These are phyloP conservation scores for Thymus mandschuricus DNA, from an alignment of 257 asterid species.

Conservation along the genomic window DNA sequence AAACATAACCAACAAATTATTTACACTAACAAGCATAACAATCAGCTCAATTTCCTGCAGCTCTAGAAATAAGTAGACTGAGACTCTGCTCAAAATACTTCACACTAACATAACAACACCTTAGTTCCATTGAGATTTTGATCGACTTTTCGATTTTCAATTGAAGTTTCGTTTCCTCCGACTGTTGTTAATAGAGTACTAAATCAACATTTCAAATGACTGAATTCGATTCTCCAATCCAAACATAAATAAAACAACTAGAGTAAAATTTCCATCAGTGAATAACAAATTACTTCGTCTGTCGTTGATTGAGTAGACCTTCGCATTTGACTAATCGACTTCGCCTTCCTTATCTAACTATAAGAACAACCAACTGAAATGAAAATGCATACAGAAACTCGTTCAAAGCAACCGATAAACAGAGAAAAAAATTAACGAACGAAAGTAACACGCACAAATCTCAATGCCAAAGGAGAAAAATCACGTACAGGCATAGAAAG, in stretches of 20 bases:
- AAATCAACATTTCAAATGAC: not conserved
- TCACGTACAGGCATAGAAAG: conserved; percentile 1
- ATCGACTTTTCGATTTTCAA: not conserved
- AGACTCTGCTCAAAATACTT: conserved; percentile 5
- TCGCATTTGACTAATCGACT: not conserved
- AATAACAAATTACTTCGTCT: not conserved
- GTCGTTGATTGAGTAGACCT: not conserved
- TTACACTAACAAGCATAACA: not conserved
- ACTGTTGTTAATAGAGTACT: not conserved
- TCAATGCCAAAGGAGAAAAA: not conserved
- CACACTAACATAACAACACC: not conserved
- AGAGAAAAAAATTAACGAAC: not conserved
- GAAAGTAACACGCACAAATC: conserved; percentile 14
- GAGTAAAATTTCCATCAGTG: not conserved
- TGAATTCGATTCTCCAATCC: not conserved
- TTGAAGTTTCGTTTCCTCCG: not conserved
- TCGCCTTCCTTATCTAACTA: not conserved
- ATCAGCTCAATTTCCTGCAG: conserved; percentile 11
- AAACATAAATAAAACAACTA: not conserved
- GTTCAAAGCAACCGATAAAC: conserved; percentile 3
- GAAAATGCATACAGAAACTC: not conserved
- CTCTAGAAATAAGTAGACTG: conserved; percentile 7
- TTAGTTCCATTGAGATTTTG: not conserved
- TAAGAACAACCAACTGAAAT: conserved; percentile 12
- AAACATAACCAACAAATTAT: conserved; percentile 8